Base-by-base conservation (phyloP, 257 asterid species). In the Nicotiana otophora region DNA sequence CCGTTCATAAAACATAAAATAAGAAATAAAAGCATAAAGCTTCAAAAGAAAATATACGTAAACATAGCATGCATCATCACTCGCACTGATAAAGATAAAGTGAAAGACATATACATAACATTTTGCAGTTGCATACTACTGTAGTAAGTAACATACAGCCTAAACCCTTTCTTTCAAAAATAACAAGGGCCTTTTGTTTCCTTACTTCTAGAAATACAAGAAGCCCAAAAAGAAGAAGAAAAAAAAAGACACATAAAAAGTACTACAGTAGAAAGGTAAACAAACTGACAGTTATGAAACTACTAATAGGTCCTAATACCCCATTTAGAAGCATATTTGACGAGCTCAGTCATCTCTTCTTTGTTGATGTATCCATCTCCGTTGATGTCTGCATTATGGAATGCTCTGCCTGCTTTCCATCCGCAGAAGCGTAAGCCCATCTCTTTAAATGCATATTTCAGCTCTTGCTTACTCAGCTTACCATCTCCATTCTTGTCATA, bases 401-500 rank as follows among this genome's bases (percentile, higher is more conserved):
- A 61, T 1, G 78, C 78, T 8, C 70, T 39, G 7, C 53, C 4
- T 68, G 84, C 87, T 81, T 81, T 81, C 86, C 86, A 70, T 2
- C 74, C 39, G 20, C 70, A 58, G 9, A 78, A 78, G 57, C 23
- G 55, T 39, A 78, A 31, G 9, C 82, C 82, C 70, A 55, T 58
- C 68, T 78, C 51, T 4, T 81, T 81, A 16, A 81, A 14, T 0
- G 19, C 14, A 1, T 67, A 33, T 2, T 81, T 78, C 1, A 86
- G 26, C 46, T 86, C 87, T 1, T 54, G 5, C 84, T 28, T 84
- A 65, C 62, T 57, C 7, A 86, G 5, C 65, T 69, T 46, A 10
- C 63, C 84, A 17, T 84, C 89, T 2, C 80, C 83, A 64, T 86
- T 82, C 55, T 30, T 78, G 85, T 86, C 89, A 58, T 60, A 46